Percentiles rank a stretch among this genome's conserved stretches.
These are phyloP conservation scores for Nemania sp. DNA, from an alignment of 2,329 filamentous ascomycete species.

Conservation along the genomic window DNA sequence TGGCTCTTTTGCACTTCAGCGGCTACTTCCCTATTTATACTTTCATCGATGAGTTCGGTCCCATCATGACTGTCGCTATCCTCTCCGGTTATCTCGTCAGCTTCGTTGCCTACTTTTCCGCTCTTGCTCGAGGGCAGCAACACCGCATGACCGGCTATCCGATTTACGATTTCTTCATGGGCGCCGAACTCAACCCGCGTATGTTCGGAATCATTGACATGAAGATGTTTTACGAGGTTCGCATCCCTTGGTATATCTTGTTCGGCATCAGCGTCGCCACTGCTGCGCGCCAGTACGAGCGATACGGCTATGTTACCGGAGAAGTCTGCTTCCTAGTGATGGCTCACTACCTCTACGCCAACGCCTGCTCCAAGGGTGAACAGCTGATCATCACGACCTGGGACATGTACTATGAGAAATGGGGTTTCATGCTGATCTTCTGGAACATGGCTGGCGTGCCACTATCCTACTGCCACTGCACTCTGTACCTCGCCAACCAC, in stretches of 20 bases:
- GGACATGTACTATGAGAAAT: conserved; percentile 98
- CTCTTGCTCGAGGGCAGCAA: conserved; percentile 75
- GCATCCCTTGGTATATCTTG: conserved; percentile 89
- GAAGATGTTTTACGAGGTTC: conserved; percentile 97
- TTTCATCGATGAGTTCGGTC: conserved; percentile 92
- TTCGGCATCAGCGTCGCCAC: conserved; percentile 77
- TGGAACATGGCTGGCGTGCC: conserved; percentile 94
- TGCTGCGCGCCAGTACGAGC: conserved; percentile 80
- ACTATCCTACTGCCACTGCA: conserved; percentile 91
- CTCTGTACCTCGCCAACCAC: conserved; percentile 85
- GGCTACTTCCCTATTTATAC: conserved; percentile 88
- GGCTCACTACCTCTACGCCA: conserved; percentile 90
- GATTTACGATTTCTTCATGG: conserved; percentile 94
- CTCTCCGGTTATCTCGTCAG: conserved; percentile 84
- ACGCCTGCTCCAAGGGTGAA: conserved; percentile 89
- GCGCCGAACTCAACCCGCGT: conserved; percentile 84
- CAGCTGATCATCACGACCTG: conserved; percentile 88
- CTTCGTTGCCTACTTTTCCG: conserved; percentile 84
- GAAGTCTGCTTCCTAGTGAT: conserved; percentile 83
- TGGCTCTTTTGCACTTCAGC: conserved; percentile 74
- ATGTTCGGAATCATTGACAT: conserved; percentile 87
- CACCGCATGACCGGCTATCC: conserved; percentile 90
- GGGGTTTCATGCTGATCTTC: conserved; percentile 97
- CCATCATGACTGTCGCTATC: conserved; percentile 90
- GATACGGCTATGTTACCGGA: conserved; percentile 82